These are phyloP conservation scores for Exophiala sp. DNA, from an alignment of 2,329 filamentous ascomycete species.

Conservation along the genomic window DNA sequence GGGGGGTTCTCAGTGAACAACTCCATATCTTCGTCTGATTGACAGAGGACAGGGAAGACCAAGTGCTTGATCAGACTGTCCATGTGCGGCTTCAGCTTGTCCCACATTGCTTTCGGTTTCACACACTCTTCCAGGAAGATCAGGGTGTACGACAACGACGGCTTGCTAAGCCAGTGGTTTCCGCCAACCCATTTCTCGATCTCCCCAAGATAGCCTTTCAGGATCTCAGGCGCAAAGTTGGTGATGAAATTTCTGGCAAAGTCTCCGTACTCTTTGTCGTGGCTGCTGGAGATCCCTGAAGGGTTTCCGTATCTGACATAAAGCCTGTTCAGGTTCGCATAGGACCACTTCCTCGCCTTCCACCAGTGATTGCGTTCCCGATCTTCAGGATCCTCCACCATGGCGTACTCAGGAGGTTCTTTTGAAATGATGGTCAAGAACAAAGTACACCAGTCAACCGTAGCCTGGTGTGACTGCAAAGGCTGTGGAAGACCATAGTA, in stretches of 20 bases:
- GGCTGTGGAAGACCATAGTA: constrained; percentile 83
- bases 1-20: constrained; percentile 91
- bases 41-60: constrained; percentile 89
- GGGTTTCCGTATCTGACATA: constrained; percentile 95
- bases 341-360: constrained; percentile 99
- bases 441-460: constrained; percentile 92
- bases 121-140: constrained; percentile 96
- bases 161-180: constrained; percentile 88
- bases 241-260: constrained; percentile 88
- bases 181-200: constrained; percentile 98
- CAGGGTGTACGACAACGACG: constrained; percentile 85
- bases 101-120: constrained; percentile 95
- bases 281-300: constrained; percentile 63
- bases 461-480: constrained; percentile 71
- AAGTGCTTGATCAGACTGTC: constrained; percentile 90
- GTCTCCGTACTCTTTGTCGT: constrained; percentile 67
- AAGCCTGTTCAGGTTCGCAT: constrained; percentile 91
- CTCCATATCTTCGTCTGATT: constrained; percentile 85
- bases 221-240: constrained; percentile 89
- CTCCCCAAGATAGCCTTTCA: constrained; percentile 88
- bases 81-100: constrained; percentile 84
- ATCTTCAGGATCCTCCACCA: constrained; percentile 74
- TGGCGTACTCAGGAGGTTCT: constrained; percentile 67
- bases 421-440: constrained; percentile 89
- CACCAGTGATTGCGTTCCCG: constrained; percentile 96